A percentile compares a stretch with the other conserved stretches of the same genome.
Evolutionary conservation across 768 basidiomycete species (phyloP).

Genomic region (Lactarius quietus): DNA sequence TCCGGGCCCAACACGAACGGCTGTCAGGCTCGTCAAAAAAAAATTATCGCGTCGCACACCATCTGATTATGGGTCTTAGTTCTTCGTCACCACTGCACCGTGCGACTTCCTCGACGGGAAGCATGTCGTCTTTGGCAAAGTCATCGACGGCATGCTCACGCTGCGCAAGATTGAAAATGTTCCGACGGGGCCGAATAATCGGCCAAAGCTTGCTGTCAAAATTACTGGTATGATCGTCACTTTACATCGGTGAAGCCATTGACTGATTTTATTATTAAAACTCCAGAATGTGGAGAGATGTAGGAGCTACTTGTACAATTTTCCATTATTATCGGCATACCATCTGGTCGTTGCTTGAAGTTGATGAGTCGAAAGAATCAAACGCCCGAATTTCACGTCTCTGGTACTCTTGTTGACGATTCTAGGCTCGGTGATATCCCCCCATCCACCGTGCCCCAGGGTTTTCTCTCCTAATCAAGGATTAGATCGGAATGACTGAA

Average conservation of each 20-base stretch:
- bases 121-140: constrained; percentile 89
- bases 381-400: background rate
- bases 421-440: background rate
- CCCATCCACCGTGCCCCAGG: background rate
- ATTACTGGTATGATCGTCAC: constrained; percentile 61
- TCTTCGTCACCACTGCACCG: constrained; percentile 94
- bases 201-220: constrained; percentile 85
- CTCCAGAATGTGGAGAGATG: constrained; percentile 41
- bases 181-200: constrained; percentile 83
- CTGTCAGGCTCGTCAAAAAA: constrained; percentile 55
- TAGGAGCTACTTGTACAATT: constrained; percentile 11
- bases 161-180: constrained; percentile 96
- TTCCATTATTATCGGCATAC: background rate
- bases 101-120: constrained; percentile 96
- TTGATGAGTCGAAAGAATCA: background rate
- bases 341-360: background rate
- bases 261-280: background rate
- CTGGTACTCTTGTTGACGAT: background rate
- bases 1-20: constrained; percentile 94
- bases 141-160: constrained; percentile 92
- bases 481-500: background rate
- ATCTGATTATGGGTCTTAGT: constrained; percentile 42
- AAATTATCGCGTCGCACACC: background rate
- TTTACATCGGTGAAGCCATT: background rate
- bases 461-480: background rate